Evolutionary conservation across 2,329 filamentous ascomycete genomes (phyloP), one percentile per base, ranked within the genome.

Genomic region (Periconia sp.): DNA sequence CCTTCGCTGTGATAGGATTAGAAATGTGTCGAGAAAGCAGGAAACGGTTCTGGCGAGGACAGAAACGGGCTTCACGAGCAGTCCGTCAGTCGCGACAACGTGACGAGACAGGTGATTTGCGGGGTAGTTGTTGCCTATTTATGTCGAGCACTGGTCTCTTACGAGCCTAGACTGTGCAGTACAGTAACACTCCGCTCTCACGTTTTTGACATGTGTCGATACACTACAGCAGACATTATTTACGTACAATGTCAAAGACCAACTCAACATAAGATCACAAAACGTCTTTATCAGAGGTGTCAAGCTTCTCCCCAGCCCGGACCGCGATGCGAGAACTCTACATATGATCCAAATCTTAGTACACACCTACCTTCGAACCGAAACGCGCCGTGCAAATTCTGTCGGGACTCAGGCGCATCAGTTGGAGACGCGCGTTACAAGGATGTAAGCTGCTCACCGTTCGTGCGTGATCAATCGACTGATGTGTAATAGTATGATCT

Each of bases 251-350:
- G 38, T 19, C 43, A 37, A 36, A 29, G 24, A 46, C 43, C 29
- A 12, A 4, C 18, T 26, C 43, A 35, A 24, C 43, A 46, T 31
- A 36, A 36, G 17, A 41, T 46, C 5, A 22, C 25, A 37, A 46
- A 46, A 46, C 43, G 43, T 35, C 43, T 46, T 29, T 33, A 21
- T 42, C 22, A 22, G 37, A 46, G 43, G 18, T 46, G 38, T 36
- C 12, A 25, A 30, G 25, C 19, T 18, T 41, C 43, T 46, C 43
- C 38, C 10, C 30, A 36, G 25, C 38, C 43, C n/a, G 37, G 43
- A 46, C 43, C 43, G 24, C 29, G 38, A 36, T 46, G 38, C 36
- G 16, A 5, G 15, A 31, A 32, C 31, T 24, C 43, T 17, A 46
- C 38, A 19, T 36, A 42, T 41, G 32, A 46, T 46, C n/a, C 38